Evolutionary conservation across 2,329 filamentous ascomycete genomes (phyloP).

Genomic region (Xylaria sp.): DNA sequence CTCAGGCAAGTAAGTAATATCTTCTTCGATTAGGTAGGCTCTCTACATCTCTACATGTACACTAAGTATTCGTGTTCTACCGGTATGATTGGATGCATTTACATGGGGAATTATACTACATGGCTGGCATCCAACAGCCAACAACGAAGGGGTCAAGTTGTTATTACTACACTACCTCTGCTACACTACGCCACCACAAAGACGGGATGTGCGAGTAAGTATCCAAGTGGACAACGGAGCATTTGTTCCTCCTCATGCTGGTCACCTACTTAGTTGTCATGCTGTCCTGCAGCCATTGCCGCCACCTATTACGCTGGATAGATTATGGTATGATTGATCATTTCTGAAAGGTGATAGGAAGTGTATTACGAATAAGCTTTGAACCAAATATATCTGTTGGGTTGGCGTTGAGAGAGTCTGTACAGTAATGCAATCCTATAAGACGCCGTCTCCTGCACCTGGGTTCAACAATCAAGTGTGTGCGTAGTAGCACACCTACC

Average conservation of each 20-base stretch:
- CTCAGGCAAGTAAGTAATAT: not conserved
- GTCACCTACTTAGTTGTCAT: conserved; percentile 3
- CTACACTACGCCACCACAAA: not conserved
- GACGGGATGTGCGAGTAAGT: not conserved
- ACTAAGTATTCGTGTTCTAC: no score
- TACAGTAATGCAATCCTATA: not conserved
- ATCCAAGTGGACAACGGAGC: conserved; percentile 1
- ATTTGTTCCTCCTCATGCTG: conserved; percentile 9
- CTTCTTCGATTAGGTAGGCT: no score
- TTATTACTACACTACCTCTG: not conserved
- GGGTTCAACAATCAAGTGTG: not conserved
- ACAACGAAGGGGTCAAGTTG: not conserved
- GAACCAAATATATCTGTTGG: not conserved
- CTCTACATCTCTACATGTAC: not conserved
- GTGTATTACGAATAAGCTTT: not conserved
- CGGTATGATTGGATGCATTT: no score
- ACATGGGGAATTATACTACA: not conserved
- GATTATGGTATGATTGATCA: not conserved
- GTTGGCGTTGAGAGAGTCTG: not conserved
- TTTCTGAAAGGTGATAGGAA: not conserved
- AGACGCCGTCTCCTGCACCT: not conserved
- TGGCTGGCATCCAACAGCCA: not conserved
- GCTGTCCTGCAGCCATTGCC: not conserved
- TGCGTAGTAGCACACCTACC: no score
- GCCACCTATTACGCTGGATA: conserved; percentile 1